Conservation (phyloP, 2,329 filamentous ascomycete genomes). For the Fusarium sp. region DNA sequence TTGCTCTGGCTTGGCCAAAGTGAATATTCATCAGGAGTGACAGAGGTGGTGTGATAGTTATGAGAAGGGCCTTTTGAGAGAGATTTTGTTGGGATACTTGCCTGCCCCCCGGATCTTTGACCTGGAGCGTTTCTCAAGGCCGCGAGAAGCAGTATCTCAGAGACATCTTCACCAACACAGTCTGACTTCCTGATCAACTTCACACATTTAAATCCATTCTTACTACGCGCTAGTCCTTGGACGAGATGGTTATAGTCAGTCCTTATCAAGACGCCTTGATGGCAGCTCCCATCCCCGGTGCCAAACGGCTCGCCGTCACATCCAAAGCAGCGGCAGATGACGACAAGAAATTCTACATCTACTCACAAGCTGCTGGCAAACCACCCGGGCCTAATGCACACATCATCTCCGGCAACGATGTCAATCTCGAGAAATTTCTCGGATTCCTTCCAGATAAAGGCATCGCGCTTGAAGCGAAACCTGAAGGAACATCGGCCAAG, state of each 20-base stretch:
- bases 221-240: too few species aligned
- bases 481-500: background rate
- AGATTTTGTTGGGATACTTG: background rate
- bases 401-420: background rate
- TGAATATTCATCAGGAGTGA: background rate
- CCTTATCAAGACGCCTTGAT: background rate
- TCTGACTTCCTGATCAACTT: background rate
- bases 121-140: background rate
- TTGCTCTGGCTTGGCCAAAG: background rate
- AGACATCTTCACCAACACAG: background rate
- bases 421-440: background rate
- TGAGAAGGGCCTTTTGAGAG: background rate
- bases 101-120: background rate
- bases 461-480: background rate
- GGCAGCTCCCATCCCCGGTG: background rate
- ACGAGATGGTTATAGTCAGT: background rate
- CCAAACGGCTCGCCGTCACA: background rate
- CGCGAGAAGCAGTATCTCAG: background rate
- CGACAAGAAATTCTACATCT: background rate
- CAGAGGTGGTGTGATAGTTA: background rate
- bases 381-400: background rate
- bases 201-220: background rate
- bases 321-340: background rate
- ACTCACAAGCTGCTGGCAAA: background rate
- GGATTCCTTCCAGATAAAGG: background rate